Evolutionary conservation across 345 rosid genomes (phyloP).

Genomic region (Sapria himalayana): DNA sequence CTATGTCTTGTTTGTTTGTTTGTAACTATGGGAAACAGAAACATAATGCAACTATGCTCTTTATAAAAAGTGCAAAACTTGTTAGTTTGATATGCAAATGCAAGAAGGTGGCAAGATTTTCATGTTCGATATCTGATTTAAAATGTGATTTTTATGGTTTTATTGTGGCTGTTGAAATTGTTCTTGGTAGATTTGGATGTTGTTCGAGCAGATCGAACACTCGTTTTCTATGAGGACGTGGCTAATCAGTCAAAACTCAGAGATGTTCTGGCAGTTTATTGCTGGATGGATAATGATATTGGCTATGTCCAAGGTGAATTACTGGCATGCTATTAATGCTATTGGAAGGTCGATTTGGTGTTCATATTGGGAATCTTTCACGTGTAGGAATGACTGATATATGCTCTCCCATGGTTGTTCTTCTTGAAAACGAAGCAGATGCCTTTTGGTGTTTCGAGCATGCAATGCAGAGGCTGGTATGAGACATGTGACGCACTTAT

Average conservation of each 20-base stretch:
- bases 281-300: slow-evolving; percentile 78
- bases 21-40: too few species aligned
- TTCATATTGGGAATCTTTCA: slow-evolving; percentile 6
- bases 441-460: slow-evolving; percentile 95
- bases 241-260: slow-evolving; percentile 60
- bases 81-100: too few species aligned
- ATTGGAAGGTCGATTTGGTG: too few species aligned
- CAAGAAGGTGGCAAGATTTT: too few species aligned
- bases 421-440: slow-evolving; percentile 79
- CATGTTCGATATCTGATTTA: too few species aligned
- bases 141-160: background rate
- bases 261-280: slow-evolving; percentile 68
- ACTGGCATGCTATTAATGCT: too few species aligned
- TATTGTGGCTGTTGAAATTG: slow-evolving; percentile 6
- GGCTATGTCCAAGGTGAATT: slow-evolving; percentile 73
- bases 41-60: too few species aligned
- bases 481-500: too few species aligned
- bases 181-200: slow-evolving; percentile 70
- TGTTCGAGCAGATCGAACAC: slow-evolving; percentile 68
- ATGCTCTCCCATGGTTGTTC: slow-evolving; percentile 82
- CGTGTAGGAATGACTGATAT: slow-evolving; percentile 87
- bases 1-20: too few species aligned
- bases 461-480: slow-evolving; percentile 76
- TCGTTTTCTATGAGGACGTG: slow-evolving; percentile 54
- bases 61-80: too few species aligned